Evolutionary conservation across 2,329 filamentous ascomycete genomes (phyloP).

Genomic region (Verticillium nubilum): DNA sequence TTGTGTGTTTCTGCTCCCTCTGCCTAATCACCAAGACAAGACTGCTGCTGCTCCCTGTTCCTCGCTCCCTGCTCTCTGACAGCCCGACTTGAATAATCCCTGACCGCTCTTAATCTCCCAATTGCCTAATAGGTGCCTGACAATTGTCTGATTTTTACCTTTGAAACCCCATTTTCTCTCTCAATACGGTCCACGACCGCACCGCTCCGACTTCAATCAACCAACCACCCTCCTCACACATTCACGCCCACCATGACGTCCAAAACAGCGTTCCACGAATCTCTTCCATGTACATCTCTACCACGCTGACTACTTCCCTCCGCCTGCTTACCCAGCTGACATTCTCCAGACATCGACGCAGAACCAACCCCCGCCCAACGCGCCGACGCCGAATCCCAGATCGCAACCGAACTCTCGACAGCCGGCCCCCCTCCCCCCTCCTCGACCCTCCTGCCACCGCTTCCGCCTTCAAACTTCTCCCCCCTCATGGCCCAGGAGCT

Average conservation of each 20-base stretch:
- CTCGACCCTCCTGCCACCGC: slow-evolving; percentile 54
- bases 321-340: slow-evolving; percentile 1
- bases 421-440: slow-evolving; percentile 35
- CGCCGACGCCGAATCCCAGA: slow-evolving; percentile 61
- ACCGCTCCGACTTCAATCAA: not conserved
- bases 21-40: not conserved
- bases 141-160: no score
- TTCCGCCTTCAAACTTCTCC: slow-evolving; percentile 52
- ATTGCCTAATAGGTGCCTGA: no score
- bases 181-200: not conserved
- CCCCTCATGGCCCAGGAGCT: slow-evolving; percentile 64
- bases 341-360: slow-evolving; percentile 67
- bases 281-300: slow-evolving; percentile 64
- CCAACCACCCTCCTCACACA: not conserved
- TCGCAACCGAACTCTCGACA: slow-evolving; percentile 57
- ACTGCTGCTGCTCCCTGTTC: not conserved
- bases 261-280: slow-evolving; percentile 58
- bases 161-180: not conserved
- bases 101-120: no score
- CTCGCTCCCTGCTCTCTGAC: no score
- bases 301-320: slow-evolving; percentile 9
- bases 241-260: slow-evolving; percentile 15
- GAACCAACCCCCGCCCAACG: slow-evolving; percentile 61
- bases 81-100: no score
- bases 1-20: not conserved